phyloP scores from a whole-genome alignment of 345 rosid species.

The Eucalyptus dawsonii region DNA sequence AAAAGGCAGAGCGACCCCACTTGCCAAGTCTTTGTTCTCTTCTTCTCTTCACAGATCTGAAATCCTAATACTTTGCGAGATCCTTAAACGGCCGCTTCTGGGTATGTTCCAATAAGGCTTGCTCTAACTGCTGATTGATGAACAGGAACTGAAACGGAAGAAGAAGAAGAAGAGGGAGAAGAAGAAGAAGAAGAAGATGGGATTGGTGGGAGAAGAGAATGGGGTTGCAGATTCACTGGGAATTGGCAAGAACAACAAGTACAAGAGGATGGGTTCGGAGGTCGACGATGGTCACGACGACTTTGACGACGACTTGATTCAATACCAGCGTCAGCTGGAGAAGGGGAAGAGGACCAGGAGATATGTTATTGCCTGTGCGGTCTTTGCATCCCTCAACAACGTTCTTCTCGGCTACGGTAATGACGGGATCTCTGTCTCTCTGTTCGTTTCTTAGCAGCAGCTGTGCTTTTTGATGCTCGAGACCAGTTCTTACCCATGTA shows the following conservation, averaged over 20 bases:
- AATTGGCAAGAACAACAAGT: slow-evolving; percentile 39
- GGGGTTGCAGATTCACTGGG: slow-evolving; percentile 35
- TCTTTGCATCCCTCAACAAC: slow-evolving; percentile 77
- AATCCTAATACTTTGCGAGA: not conserved
- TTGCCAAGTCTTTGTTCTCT: not conserved
- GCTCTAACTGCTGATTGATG: not conserved
- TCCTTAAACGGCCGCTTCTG: not conserved
- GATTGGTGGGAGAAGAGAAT: slow-evolving; percentile 46
- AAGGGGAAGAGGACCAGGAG: slow-evolving; percentile 29
- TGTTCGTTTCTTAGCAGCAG: not conserved
- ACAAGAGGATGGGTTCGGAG: slow-evolving; percentile 65
- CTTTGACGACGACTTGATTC: slow-evolving; percentile 13
- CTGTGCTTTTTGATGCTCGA: not conserved
- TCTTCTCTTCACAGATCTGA: not conserved
- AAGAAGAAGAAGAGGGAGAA: not conserved
- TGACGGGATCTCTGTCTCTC: not conserved
- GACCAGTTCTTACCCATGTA: not conserved
- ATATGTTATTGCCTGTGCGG: slow-evolving; percentile 63
- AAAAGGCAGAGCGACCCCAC: not conserved
- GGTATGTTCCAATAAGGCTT: not conserved
- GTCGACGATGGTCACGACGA: slow-evolving; percentile 2
- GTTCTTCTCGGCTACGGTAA: slow-evolving; percentile 94
- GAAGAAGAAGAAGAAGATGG: slow-evolving; percentile 7
- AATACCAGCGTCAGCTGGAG: slow-evolving; percentile 9
- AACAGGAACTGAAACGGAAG: not conserved